Percentiles rank a stretch among this genome's conserved stretches.
These are phyloP conservation scores for Euphorbia lathyris DNA, from an alignment of 345 rosid genomes.

Conservation along the genomic window DNA sequence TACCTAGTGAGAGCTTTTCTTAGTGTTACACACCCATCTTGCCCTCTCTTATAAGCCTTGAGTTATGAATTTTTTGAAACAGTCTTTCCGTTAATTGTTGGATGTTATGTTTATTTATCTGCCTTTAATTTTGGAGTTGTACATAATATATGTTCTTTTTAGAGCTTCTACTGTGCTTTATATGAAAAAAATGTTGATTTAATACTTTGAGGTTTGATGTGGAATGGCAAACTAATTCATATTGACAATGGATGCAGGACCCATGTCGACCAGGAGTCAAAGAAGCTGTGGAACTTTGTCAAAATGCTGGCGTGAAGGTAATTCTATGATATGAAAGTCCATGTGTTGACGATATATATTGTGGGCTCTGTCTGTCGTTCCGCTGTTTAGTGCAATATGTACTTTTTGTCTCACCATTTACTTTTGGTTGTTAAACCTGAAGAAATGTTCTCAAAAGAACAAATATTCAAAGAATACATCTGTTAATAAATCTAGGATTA, in stretches of 20 bases:
- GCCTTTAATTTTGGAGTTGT: neutral
- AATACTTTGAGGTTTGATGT: neutral
- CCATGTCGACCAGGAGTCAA: constrained; percentile 34
- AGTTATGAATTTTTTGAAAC: neutral
- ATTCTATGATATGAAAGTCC: neutral
- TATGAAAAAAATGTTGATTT: neutral
- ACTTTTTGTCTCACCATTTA: no score
- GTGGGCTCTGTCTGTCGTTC: neutral
- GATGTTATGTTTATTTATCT: neutral
- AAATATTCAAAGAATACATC: no score
- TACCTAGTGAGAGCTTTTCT: no score
- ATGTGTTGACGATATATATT: neutral
- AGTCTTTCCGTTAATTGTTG: neutral
- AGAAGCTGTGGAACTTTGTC: constrained; percentile 30
- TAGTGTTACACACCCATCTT: neutral
- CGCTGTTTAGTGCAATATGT: no score
- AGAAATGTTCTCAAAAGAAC: no score
- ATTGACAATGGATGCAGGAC: constrained; percentile 20
- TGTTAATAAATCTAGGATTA: no score
- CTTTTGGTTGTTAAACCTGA: no score
- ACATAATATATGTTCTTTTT: neutral
- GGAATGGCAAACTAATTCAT: neutral
- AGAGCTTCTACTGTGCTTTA: neutral
- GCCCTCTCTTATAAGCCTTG: neutral
- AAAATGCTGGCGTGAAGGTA: constrained; percentile 38